Base-by-base conservation (phyloP, 306 rosid species). In the Malus fusca region DNA sequence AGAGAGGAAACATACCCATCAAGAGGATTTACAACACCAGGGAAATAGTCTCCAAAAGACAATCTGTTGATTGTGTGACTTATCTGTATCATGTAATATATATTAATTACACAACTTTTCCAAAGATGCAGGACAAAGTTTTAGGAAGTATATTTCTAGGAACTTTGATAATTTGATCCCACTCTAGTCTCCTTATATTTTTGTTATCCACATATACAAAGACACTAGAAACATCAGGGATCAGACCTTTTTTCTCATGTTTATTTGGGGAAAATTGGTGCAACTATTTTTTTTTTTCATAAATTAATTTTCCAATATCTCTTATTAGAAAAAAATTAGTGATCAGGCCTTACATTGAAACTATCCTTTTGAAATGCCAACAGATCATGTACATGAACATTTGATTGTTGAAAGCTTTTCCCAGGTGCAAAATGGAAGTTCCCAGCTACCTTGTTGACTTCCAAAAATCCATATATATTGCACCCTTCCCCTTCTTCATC, bases 401-500 rank as follows among this genome's bases (percentile, higher is more conserved):
- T 92, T 67, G 98, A 89, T 82, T 96, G 98, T 79, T 96, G 98
- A 82, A 96, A 96, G 82, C 99, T 96, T 88, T 96, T 96, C 79
- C 98, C 99, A 70, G 96, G 97, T 69, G 98, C 98, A 87, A 96
- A 92, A 82, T 96, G 99, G 73, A 96, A 96, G 86, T 92, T 96
- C 72, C 99, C 98, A 9, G 98, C 99, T 59, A 96, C 98, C 85
- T 96, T 96, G 80, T 96, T 96, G 72, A 95, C 97, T 86, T 95
- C 97, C 85, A 95, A 82, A 83, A 90, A 92, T 17, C 99, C 99
- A 85, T 95, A 92, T 11, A 92, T 82, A 83, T 95, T 96, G 80
- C 98, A 96, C 25, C 98, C 99, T 88, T 96, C 99, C 35, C 99
- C 97, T 8, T 90, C 98, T 85, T 96, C 98, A 11, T 96, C 98